Evolutionary conservation across 1,284 basidiomycete genomes (phyloP).

Genomic region (Agaricales sp.): DNA sequence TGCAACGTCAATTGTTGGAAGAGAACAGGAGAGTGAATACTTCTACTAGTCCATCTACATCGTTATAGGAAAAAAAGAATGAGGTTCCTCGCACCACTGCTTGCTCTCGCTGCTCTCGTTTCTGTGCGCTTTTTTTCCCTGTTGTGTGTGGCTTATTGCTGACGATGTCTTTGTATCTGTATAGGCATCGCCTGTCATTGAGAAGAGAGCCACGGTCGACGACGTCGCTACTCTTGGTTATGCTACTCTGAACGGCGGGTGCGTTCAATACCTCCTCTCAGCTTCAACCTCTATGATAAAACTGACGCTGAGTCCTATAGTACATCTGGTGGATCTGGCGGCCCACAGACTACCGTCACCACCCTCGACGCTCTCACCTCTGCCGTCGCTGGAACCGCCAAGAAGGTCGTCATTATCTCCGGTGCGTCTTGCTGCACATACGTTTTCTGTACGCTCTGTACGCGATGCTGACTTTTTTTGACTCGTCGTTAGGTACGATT

Average conservation of each 20-base stretch:
- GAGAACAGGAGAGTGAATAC: not conserved
- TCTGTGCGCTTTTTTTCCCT: not conserved
- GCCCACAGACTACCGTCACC: slow-evolving; percentile 31
- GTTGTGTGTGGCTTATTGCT: not conserved
- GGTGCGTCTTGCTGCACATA: slow-evolving; percentile 21
- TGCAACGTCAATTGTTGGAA: not conserved
- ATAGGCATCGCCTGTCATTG: slow-evolving; percentile 18
- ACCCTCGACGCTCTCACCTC: slow-evolving; percentile 29
- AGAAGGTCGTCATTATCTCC: slow-evolving; percentile 35
- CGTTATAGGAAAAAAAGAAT: no score
- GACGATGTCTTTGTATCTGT: not conserved
- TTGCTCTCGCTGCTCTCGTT: not conserved
- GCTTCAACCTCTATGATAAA: not conserved
- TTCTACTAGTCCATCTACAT: not conserved
- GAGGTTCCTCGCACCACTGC: not conserved
- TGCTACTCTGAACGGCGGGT: slow-evolving; percentile 32
- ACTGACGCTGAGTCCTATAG: slow-evolving; percentile 15
- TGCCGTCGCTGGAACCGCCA: slow-evolving; percentile 28
- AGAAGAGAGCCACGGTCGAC: slow-evolving; percentile 22
- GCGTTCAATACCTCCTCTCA: slow-evolving; percentile 8
- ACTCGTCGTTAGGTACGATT: slow-evolving; percentile 22
- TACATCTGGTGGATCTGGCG: slow-evolving; percentile 33
- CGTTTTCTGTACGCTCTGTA: no score
- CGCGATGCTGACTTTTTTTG: not conserved
- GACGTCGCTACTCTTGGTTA: slow-evolving; percentile 32